Conservation (phyloP, 495 filamentous ascomycete genomes). For the Echria macrotheca region DNA sequence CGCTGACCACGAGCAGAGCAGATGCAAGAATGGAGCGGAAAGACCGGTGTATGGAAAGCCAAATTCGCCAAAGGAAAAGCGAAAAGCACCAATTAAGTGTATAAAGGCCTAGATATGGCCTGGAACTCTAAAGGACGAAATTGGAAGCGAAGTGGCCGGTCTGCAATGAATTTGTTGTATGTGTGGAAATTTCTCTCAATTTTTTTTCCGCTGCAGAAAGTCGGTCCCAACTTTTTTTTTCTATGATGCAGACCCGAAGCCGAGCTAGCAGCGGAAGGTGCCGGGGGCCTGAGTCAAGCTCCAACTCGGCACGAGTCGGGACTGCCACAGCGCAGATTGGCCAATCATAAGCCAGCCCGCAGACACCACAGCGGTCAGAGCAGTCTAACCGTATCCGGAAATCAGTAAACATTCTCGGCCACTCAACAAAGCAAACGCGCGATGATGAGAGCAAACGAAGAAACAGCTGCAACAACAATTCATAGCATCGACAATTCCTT, state of each 20-base stretch:
- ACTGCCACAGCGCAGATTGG: neutral
- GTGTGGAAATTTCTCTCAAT: neutral
- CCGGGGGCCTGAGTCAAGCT: constrained; percentile 20
- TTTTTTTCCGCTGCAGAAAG: neutral
- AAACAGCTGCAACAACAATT: too few relatives aligned
- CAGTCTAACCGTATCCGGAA: constrained; percentile 1
- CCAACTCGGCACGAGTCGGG: constrained; percentile 11
- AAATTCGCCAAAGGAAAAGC: too few relatives aligned
- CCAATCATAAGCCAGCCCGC: constrained; percentile 1
- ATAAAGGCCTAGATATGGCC: constrained; percentile 1
- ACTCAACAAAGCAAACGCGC: too few relatives aligned
- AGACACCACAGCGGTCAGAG: neutral
- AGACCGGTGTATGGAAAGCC: too few relatives aligned
- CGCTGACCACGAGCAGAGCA: too few relatives aligned
- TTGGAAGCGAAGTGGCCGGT: constrained; percentile 3
- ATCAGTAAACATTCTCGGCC: constrained; percentile 2
- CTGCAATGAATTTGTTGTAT: neutral
- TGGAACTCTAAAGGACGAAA: constrained; percentile 9
- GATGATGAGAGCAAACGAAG: too few relatives aligned
- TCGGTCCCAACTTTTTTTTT: constrained; percentile 4
- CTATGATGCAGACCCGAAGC: constrained; percentile 20
- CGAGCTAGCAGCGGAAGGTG: constrained; percentile 15
- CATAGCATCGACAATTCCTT: too few relatives aligned
- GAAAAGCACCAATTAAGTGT: constrained; percentile 5
- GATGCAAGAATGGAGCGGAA: too few relatives aligned